These are phyloP conservation scores for Dryas alaskensis DNA, from an alignment of 306 rosid genomes.

Conservation along the genomic window DNA sequence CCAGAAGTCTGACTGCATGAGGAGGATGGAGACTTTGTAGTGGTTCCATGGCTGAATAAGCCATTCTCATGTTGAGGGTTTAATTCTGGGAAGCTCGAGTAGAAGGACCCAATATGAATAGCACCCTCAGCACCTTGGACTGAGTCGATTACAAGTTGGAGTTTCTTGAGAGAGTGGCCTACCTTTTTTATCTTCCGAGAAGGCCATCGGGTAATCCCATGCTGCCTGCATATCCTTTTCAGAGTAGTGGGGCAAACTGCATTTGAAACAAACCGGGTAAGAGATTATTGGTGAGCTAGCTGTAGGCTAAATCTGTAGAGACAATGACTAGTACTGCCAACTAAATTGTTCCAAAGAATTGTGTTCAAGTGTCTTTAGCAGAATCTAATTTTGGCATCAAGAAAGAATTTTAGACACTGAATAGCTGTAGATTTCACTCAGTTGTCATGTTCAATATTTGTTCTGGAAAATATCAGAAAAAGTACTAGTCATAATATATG, in stretches of 20 bases:
- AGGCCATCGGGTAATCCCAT: constrained; percentile 65
- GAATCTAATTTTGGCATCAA: not conserved
- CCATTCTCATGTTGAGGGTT: constrained; percentile 17
- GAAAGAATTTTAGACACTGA: not conserved
- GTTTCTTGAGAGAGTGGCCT: constrained; percentile 59
- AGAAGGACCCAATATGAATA: constrained; percentile 52
- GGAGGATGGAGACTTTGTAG: constrained; percentile 37
- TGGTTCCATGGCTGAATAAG: constrained; percentile 28
- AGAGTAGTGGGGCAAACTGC: constrained; percentile 72
- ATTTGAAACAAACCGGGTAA: not conserved
- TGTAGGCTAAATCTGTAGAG: not conserved
- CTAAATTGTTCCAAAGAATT: not conserved
- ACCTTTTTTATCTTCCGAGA: constrained; percentile 69
- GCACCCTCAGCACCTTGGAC: constrained; percentile 70
- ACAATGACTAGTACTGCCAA: not conserved
- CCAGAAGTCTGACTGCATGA: constrained; percentile 43
- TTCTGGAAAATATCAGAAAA: not conserved
- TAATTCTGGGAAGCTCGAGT: constrained; percentile 55
- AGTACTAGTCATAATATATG: not conserved
- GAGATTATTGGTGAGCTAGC: not conserved
- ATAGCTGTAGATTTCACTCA: not conserved
- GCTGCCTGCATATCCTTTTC: constrained; percentile 74
- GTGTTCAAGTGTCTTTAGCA: no score
- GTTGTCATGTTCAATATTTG: not conserved
- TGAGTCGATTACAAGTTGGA: constrained; percentile 61